phyloP scores from a whole-genome alignment of 345 rosid species.

The Dipteronia sinensis region DNA sequence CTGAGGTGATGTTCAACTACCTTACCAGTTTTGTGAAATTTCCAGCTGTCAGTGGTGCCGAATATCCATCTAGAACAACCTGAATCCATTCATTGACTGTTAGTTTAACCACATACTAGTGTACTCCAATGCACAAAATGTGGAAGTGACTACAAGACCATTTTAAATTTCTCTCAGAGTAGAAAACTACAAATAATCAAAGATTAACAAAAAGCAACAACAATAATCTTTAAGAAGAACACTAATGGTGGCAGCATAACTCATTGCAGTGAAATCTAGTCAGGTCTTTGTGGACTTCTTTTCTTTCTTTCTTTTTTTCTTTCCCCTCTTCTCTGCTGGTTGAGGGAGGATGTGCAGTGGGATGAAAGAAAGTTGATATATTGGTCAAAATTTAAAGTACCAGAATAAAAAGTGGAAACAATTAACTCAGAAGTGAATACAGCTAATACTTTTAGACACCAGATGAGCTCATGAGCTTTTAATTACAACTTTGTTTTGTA shows the following conservation, averaged over 20 bases:
- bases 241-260: too few relatives aligned
- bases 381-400: too few relatives aligned
- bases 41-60: slow-evolving; percentile 89
- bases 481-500: background rate
- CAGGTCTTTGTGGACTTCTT: background rate
- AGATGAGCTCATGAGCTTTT: background rate
- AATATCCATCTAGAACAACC: slow-evolving; percentile 86
- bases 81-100: slow-evolving; percentile 27
- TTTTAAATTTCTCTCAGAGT: background rate
- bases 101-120: background rate
- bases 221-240: too few relatives aligned
- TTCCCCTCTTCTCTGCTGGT: background rate
- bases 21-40: slow-evolving; percentile 95
- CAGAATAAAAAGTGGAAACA: background rate
- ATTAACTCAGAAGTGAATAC: too few relatives aligned
- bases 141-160: background rate
- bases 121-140: background rate
- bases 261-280: background rate
- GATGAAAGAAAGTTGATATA: too few relatives aligned
- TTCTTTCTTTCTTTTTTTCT: background rate
- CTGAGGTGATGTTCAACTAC: slow-evolving; percentile 54
- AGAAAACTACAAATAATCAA: too few relatives aligned
- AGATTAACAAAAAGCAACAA: too few relatives aligned
- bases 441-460: background rate
- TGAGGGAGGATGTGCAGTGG: background rate